These are phyloP conservation scores for Staphylotrichum longicolle DNA, from an alignment of 495 filamentous ascomycete species.

Conservation along the genomic window DNA sequence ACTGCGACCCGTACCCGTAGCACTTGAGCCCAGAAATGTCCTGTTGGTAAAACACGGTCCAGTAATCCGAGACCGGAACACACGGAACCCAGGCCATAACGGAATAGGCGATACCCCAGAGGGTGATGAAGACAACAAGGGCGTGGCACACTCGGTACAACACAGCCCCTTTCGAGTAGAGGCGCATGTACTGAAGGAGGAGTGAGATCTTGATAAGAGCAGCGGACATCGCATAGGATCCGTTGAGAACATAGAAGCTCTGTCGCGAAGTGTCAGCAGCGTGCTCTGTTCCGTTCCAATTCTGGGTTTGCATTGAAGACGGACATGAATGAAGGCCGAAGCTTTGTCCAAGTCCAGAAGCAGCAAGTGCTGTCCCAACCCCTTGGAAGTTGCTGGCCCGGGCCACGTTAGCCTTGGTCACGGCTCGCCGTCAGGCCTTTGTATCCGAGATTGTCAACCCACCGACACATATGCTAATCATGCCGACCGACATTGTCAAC, in stretches of 20 bases:
- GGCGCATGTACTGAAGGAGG: slow-evolving; percentile 37
- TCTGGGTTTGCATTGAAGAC: background rate
- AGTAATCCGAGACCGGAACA: slow-evolving; percentile 28
- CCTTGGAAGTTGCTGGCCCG: slow-evolving; percentile 17
- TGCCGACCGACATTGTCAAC: slow-evolving; percentile 7
- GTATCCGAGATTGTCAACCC: background rate
- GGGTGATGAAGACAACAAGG: slow-evolving; percentile 27
- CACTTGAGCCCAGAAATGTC: slow-evolving; percentile 12
- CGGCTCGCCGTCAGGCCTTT: too few species aligned
- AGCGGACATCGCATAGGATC: slow-evolving; percentile 31
- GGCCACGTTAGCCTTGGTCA: too few species aligned
- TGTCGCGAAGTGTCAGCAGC: background rate
- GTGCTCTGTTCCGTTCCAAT: background rate
- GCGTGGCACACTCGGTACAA: slow-evolving; percentile 23
- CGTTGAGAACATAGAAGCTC: slow-evolving; percentile 34
- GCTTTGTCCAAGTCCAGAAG: slow-evolving; percentile 20
- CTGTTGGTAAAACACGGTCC: slow-evolving; percentile 15
- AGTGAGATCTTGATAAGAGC: slow-evolving; percentile 38
- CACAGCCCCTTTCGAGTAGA: slow-evolving; percentile 27
- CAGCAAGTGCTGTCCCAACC: slow-evolving; percentile 31
- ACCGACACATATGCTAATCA: slow-evolving; percentile 25
- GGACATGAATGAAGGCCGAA: slow-evolving; percentile 18
- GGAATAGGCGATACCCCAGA: slow-evolving; percentile 35
- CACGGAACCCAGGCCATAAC: slow-evolving; percentile 39
- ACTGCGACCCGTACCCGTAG: slow-evolving; percentile 33